These are phyloP conservation scores for Helminthosporium solani DNA, from an alignment of 2,329 filamentous ascomycete species.

Conservation along the genomic window DNA sequence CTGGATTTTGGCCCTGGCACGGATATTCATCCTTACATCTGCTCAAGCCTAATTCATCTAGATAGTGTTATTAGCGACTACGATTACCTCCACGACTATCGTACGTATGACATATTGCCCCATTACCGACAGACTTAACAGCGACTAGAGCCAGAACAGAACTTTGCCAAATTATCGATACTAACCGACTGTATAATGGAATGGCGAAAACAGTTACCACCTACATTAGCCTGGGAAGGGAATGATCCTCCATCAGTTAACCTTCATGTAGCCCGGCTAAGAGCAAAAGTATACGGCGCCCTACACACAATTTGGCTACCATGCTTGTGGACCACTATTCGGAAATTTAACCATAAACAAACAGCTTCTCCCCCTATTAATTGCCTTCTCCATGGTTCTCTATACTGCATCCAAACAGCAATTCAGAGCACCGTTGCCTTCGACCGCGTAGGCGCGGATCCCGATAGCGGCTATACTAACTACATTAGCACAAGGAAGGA, in stretches of 20 bases:
- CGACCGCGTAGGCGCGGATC: slow-evolving; percentile 55
- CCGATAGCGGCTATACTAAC: slow-evolving; percentile 23
- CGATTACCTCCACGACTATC: slow-evolving; percentile 53
- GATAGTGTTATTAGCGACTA: slow-evolving; percentile 59
- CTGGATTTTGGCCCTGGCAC: slow-evolving; percentile 13
- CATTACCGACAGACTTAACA: no score
- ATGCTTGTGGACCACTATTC: slow-evolving; percentile 64
- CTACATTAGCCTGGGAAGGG: slow-evolving; percentile 62
- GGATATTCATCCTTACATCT: slow-evolving; percentile 51
- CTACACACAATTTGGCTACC: slow-evolving; percentile 86
- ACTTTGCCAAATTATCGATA: background rate
- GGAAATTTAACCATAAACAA: slow-evolving; percentile 47
- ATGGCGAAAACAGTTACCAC: slow-evolving; percentile 56
- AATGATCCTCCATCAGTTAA: slow-evolving; percentile 69
- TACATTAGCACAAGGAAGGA: slow-evolving; percentile 60
- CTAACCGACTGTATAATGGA: slow-evolving; percentile 50
- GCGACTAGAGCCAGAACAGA: background rate
- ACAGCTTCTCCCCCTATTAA: slow-evolving; percentile 35
- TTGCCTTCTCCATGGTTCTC: slow-evolving; percentile 20
- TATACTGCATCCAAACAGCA: slow-evolving; percentile 56
- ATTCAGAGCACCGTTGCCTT: slow-evolving; percentile 86
- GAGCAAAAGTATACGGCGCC: slow-evolving; percentile 93
- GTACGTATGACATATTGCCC: slow-evolving; percentile 17
- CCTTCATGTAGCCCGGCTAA: slow-evolving; percentile 78
- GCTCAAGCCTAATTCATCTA: slow-evolving; percentile 62